A percentile compares a stretch with the other conserved stretches of the same genome.
Evolutionary conservation across 176 grass and related monocot genomes (phyloP).

Genomic region (Musa schizocarpa): DNA sequence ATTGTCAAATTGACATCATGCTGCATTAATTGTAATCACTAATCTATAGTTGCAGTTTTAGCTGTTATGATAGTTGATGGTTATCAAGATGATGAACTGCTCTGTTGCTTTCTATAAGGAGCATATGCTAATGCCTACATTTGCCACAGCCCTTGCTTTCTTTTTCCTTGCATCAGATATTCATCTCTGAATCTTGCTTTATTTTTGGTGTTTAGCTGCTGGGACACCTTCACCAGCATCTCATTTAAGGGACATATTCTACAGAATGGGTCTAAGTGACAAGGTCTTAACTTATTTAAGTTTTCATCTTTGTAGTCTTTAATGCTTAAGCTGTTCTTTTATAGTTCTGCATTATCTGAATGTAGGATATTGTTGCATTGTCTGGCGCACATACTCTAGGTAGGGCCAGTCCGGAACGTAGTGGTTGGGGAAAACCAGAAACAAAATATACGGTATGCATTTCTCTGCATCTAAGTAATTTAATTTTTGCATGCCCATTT

Average conservation of each 20-base stretch:
- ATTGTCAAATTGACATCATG: too few species aligned
- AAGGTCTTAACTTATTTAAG: constrained; percentile 41
- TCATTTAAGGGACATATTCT: constrained; percentile 82
- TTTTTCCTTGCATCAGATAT: too few species aligned
- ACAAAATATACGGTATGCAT: constrained; percentile 85
- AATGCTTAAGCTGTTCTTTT: constrained; percentile 3
- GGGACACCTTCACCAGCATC: constrained; percentile 69
- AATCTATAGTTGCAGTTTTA: too few species aligned
- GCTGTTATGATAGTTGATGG: too few species aligned
- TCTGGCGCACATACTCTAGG: constrained; percentile 98
- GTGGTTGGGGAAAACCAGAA: constrained; percentile 95
- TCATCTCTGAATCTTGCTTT: constrained; percentile 1
- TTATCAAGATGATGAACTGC: too few species aligned
- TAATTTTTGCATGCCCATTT: background rate
- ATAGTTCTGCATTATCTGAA: constrained; percentile 18
- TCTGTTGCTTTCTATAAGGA: too few species aligned
- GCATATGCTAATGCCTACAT: too few species aligned
- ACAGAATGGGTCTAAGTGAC: constrained; percentile 90
- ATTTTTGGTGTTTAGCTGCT: constrained; percentile 44
- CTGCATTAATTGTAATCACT: too few species aligned
- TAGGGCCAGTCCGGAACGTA: constrained; percentile 79
- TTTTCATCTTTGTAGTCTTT: background rate
- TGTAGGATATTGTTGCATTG: constrained; percentile 84
- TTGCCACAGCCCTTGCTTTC: too few species aligned
- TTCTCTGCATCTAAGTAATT: constrained; percentile 18